Evolutionary conservation across 495 filamentous ascomycete species (phyloP).

Genomic region (Hypoxylon rickii): DNA sequence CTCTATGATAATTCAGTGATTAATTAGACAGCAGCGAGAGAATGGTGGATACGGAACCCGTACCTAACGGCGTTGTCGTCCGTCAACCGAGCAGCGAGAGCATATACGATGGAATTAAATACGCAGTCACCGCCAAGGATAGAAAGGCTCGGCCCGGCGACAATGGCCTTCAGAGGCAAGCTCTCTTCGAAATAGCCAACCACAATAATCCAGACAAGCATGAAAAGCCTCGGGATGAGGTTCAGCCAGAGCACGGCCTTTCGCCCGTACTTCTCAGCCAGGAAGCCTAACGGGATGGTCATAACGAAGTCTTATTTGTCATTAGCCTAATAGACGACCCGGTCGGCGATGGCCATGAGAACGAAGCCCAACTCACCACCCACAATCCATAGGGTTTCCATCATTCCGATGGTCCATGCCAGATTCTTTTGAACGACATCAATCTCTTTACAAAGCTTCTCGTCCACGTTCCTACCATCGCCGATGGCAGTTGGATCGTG

Average conservation of each 20-base stretch:
- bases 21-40: slow-evolving; percentile 1
- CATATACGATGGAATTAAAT: slow-evolving; percentile 52
- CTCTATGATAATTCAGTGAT: slow-evolving; percentile 34
- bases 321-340: slow-evolving; percentile 6
- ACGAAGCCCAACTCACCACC: slow-evolving; percentile 41
- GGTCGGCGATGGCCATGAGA: neutral
- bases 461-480: slow-evolving; percentile 44
- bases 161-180: slow-evolving; percentile 43
- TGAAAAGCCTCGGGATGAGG: slow-evolving; percentile 42
- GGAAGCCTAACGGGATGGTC: slow-evolving; percentile 50
- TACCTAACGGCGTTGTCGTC: slow-evolving; percentile 47
- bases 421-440: slow-evolving; percentile 49
- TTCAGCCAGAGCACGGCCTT: slow-evolving; percentile 46
- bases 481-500: slow-evolving; percentile 43
- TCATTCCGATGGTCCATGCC: slow-evolving; percentile 49
- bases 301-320: slow-evolving; percentile 45
- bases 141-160: slow-evolving; percentile 44
- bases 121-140: slow-evolving; percentile 52
- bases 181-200: slow-evolving; percentile 46
- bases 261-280: slow-evolving; percentile 46
- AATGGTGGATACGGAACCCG: neutral
- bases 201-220: slow-evolving; percentile 47
- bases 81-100: slow-evolving; percentile 45
- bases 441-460: slow-evolving; percentile 50
- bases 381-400: slow-evolving; percentile 51